Conservation (phyloP, 129 eudicot genomes). For the Tagetes erecta region DNA sequence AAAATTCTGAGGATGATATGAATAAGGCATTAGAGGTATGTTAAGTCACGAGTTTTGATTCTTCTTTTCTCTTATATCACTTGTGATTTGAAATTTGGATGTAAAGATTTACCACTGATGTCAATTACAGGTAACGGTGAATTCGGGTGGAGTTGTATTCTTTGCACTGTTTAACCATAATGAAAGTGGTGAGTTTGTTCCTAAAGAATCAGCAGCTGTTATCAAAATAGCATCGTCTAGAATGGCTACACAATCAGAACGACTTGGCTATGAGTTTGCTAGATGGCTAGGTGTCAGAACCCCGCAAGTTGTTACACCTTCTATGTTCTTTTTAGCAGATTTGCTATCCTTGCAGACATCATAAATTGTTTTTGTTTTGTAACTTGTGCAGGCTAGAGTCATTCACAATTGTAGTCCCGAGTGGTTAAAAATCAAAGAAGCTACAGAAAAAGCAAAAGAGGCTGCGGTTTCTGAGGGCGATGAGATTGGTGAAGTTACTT, state of each 20-base stretch:
- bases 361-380: slow-evolving; percentile 7
- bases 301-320: slow-evolving; percentile 72
- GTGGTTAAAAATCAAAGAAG: slow-evolving; percentile 92
- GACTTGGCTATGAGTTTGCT: slow-evolving; percentile 96
- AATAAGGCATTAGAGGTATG: slow-evolving; percentile 83
- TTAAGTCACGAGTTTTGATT: slow-evolving; percentile 9
- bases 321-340: slow-evolving; percentile 29
- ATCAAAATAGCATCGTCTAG: slow-evolving; percentile 92
- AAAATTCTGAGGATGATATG: slow-evolving; percentile 90
- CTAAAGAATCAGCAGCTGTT: slow-evolving; percentile 94
- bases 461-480: slow-evolving; percentile 71
- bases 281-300: slow-evolving; percentile 96
- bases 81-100: slow-evolving; percentile 1
- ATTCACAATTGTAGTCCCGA: slow-evolving; percentile 79
- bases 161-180: slow-evolving; percentile 83
- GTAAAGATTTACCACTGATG: slow-evolving; percentile 4
- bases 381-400: slow-evolving; percentile 80
- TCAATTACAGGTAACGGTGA: slow-evolving; percentile 79
- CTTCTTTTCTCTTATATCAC: background rate
- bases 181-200: slow-evolving; percentile 54
- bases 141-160: slow-evolving; percentile 98
- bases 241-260: slow-evolving; percentile 98
- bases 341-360: slow-evolving; percentile 19
- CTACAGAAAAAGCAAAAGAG: slow-evolving; percentile 90
- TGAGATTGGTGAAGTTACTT: slow-evolving; percentile 92